Evolutionary conservation across 768 basidiomycete genomes (phyloP).

Genomic region (Xerocomus potaroensis): DNA sequence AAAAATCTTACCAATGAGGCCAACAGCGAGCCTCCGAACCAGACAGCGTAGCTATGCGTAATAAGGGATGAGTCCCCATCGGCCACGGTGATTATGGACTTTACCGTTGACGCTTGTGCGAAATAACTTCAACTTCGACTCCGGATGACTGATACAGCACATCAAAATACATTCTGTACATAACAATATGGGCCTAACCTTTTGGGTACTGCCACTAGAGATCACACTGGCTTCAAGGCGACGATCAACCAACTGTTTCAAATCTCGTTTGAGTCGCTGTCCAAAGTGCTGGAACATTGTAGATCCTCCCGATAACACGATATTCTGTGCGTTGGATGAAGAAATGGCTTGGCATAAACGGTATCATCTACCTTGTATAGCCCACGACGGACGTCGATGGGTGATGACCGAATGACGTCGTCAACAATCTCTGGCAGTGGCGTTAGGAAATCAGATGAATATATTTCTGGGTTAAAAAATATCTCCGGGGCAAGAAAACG

Average conservation of each 20-base stretch:
- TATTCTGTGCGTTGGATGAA: constrained; percentile 58
- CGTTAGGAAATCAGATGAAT: constrained; percentile 95
- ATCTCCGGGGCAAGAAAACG: constrained; percentile 99
- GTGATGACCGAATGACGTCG: constrained; percentile 90
- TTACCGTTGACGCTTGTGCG: constrained; percentile 94
- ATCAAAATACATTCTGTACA: constrained; percentile 1
- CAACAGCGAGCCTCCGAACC: constrained; percentile 95
- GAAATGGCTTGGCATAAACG: not conserved
- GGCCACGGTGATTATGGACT: constrained; percentile 6
- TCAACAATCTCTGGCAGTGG: constrained; percentile 96
- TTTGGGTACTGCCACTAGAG: constrained; percentile 69
- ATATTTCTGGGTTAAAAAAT: constrained; percentile 99
- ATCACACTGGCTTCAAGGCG: constrained; percentile 74
- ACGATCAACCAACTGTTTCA: constrained; percentile 91
- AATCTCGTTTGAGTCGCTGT: constrained; percentile 91
- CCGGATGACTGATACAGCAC: constrained; percentile 70
- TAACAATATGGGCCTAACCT: constrained; percentile 43
- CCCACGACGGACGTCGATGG: constrained; percentile 95
- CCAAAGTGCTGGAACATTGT: constrained; percentile 99
- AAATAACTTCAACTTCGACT: constrained; percentile 97
- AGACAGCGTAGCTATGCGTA: constrained; percentile 75
- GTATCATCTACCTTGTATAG: constrained; percentile 75
- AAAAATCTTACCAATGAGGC: constrained; percentile 73
- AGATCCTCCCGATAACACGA: constrained; percentile 93
- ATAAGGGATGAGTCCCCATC: constrained; percentile 6